phyloP scores from a whole-genome alignment of 108 stramenopile species.

The Nitzschia sp. region DNA sequence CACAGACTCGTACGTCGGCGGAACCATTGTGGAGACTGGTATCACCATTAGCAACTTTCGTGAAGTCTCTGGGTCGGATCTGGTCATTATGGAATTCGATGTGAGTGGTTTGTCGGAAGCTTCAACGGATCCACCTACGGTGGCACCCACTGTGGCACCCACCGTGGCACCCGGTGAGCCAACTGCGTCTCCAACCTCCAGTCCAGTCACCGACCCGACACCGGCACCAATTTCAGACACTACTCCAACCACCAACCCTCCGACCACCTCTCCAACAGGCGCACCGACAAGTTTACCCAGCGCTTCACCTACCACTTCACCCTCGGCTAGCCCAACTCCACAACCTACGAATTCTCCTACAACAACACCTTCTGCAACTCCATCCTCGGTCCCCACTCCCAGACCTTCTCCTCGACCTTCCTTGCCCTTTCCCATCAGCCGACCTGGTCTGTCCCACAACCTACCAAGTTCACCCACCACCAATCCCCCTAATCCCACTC shows the following conservation, averaged over 20 bases:
- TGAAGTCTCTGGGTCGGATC: not conserved
- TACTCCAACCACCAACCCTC: not conserved
- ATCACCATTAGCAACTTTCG: conserved; percentile 30
- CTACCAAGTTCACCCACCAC: not conserved
- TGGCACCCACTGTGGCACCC: conserved; percentile 2
- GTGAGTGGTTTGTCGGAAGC: conserved; percentile 2
- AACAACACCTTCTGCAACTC: not conserved
- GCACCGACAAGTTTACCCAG: not conserved
- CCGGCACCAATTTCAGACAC: not conserved
- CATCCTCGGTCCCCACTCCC: conserved; percentile 2
- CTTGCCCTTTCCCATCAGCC: not conserved
- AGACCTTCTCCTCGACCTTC: conserved; percentile 2
- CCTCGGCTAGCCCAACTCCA: conserved; percentile 6
- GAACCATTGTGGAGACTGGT: conserved; percentile 24
- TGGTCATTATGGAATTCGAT: not conserved
- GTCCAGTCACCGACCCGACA: not conserved
- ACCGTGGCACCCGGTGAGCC: not conserved
- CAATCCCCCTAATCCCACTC: not conserved
- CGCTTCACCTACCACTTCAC: not conserved
- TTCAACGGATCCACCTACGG: not conserved
- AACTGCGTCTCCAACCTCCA: not conserved
- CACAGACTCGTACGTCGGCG: conserved; percentile 36
- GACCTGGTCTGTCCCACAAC: not conserved
- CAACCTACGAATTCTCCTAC: not conserved
- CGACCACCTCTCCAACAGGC: not conserved